Evolutionary conservation across 768 basidiomycete species (phyloP), one percentile per base, ranked within the genome.

Genomic region (Chalciporus piperatus): DNA sequence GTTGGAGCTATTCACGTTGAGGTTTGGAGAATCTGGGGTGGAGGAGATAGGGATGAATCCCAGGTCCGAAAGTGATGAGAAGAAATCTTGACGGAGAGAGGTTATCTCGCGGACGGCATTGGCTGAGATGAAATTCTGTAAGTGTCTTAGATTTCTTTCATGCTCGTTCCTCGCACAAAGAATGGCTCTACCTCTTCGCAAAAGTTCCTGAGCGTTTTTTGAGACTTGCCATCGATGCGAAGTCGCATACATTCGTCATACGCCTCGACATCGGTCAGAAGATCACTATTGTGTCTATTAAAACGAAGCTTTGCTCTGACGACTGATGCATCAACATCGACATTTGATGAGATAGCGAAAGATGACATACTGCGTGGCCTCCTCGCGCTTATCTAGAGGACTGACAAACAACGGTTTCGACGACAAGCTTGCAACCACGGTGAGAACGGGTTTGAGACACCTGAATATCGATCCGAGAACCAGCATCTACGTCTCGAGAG

Each of bases 321-420:
- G 48, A 30, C 48, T 1, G 38, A 28, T 40, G 20, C 6, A 13
- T 47, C 28, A 58, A 25, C 19, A 48, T 33, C 35, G 33, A n/a
- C 20, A 40, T 20, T 9, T 23, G 12, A 28, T 43, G 14, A 32
- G 19, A 20, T 16, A n/a, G 5, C 52, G 20, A 13, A 46, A 28
- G 47, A 45, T 5, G 27, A 55, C 80, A 50, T 63, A 92, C 91
- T 74, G 75, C 22, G 76, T 78, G 1, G 89, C 85, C 59, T 91
- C 90, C 14, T 96, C 88, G 5, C 92, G 78, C 64, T 86, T 87
- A 25, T 95, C 92, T 67, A 88, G 76, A 0, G 93, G 91, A 54
- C 71, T 89, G 12, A 83, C 58, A 70, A 97, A 98, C 43, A 98
- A 68, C 0, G 94, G 87, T 61, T 95, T 98, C 4, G 87, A 89